Base-by-base conservation (phyloP, 768 basidiomycete genomes). In the Albatrellus ellisii region DNA sequence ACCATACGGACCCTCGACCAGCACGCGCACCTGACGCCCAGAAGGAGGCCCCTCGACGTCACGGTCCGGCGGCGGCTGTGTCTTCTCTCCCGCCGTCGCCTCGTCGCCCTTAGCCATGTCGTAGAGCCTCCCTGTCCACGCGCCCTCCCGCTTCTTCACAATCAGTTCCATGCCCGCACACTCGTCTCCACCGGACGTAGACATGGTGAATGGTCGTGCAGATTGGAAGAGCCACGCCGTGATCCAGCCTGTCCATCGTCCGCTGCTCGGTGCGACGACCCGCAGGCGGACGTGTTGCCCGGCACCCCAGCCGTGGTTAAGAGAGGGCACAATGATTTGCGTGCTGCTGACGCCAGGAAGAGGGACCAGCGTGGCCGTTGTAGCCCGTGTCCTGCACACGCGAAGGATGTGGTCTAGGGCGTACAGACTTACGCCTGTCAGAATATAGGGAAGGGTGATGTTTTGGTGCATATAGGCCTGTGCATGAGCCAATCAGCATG, bases 281-380 rank as follows among this genome's bases (percentile, higher is more conserved):
- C 69, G 59, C 24, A 79, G 46, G 36, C 75, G 67, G 34, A 79
- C 71, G 51, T 78, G 74, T 50, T 78, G 75, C 2, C 77, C 75
- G 0, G 72, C 62, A 24, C 73, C 60, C 75, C 75, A 78, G 15
- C 76, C 76, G 0, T 62, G 57, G 36, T 61, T 65, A 32, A 76
- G 32, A 3, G 54, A 42, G 1, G 67, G 67, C 6, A 75, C 54
- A 24, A 69, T 64, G 22, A 78, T 51, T 31, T 68, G 61, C 4
- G 72, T 73, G 33, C 48, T 43, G 27, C 44, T 43, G 17, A 73
- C 63, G 7, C 66, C 66, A 2, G 65, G 60, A 9, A 75, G 57
- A 1, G 69, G 55, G 18, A 59, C 59, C 42, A 79, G 54, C 21
- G 59, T 61, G 12, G 74, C 75, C 9, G 47, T 50, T 8, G 59